These are phyloP conservation scores for Rhizodiscina lignyota DNA, from an alignment of 495 filamentous ascomycete genomes.

Conservation along the genomic window DNA sequence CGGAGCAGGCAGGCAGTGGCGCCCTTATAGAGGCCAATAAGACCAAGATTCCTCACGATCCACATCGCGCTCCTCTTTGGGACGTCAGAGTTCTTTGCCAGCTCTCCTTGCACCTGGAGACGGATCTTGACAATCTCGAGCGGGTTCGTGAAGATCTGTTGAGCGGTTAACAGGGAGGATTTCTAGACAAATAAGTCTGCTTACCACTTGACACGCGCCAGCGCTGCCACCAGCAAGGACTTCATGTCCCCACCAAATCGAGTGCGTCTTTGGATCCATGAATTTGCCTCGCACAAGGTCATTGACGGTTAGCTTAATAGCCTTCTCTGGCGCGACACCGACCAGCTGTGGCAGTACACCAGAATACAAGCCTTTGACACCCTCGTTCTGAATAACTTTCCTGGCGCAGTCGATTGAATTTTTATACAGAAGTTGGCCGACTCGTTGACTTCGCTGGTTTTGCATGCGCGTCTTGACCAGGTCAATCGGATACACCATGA, in stretches of 20 bases:
- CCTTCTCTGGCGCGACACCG: slow-evolving; percentile 94
- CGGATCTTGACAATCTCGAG: slow-evolving; percentile 98
- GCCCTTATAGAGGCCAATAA: slow-evolving; percentile 94
- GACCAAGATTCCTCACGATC: slow-evolving; percentile 89
- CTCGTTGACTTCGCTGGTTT: slow-evolving; percentile 69
- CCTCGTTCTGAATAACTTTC: slow-evolving; percentile 89
- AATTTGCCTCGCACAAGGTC: slow-evolving; percentile 70
- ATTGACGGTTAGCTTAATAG: slow-evolving; percentile 97
- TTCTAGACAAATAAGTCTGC: slow-evolving; percentile 18
- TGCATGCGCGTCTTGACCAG: slow-evolving; percentile 98
- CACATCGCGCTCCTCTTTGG: slow-evolving; percentile 85
- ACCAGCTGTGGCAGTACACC: slow-evolving; percentile 90
- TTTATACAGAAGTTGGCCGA: slow-evolving; percentile 82
- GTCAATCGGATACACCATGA: slow-evolving; percentile 98
- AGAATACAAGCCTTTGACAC: slow-evolving; percentile 76
- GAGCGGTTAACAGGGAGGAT: slow-evolving; percentile 2
- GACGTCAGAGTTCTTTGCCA: slow-evolving; percentile 65
- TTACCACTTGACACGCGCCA: slow-evolving; percentile 90
- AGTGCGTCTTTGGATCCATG: slow-evolving; percentile 55
- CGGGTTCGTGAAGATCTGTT: slow-evolving; percentile 85
- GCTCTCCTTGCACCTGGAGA: slow-evolving; percentile 91
- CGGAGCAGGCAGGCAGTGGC: slow-evolving; percentile 91
- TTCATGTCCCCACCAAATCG: slow-evolving; percentile 58
- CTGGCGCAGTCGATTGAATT: slow-evolving; percentile 86
- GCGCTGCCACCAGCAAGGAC: slow-evolving; percentile 78